Evolutionary conservation across 768 basidiomycete species (phyloP).

Genomic region (Kwoniella europaea): DNA sequence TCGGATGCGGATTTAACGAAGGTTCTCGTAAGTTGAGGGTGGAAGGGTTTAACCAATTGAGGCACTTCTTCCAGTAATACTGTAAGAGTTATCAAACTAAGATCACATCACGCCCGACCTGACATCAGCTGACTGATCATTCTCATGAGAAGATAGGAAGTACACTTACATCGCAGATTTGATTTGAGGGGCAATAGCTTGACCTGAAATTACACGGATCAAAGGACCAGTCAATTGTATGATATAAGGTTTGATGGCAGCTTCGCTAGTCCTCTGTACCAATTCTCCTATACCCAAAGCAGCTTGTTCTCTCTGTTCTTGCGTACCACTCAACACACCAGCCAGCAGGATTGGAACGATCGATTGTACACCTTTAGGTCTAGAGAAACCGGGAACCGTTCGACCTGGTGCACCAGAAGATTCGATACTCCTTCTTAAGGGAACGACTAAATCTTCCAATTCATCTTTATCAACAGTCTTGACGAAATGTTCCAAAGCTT

Average conservation of each 20-base stretch:
- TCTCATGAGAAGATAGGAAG: not conserved
- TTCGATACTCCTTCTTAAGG: conserved; percentile 86
- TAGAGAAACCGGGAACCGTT: conserved; percentile 81
- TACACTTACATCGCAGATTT: conserved; percentile 75
- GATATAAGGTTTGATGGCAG: conserved; percentile 90
- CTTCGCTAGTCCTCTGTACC: conserved; percentile 81
- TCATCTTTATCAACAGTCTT: conserved; percentile 92
- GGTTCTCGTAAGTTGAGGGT: conserved; percentile 94
- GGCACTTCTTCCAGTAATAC: conserved; percentile 86
- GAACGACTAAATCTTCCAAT: conserved; percentile 84
- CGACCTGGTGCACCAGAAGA: conserved; percentile 76
- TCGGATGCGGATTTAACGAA: conserved; percentile 93
- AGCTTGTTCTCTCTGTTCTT: conserved; percentile 86
- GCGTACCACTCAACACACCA: conserved; percentile 90
- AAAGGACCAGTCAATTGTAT: conserved; percentile 94
- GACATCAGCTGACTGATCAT: not conserved
- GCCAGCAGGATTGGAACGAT: conserved; percentile 86
- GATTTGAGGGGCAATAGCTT: conserved; percentile 83
- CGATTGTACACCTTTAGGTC: conserved; percentile 76
- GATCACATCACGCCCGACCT: not conserved
- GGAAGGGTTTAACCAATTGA: conserved; percentile 92
- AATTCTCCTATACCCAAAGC: conserved; percentile 96
- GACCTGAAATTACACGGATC: conserved; percentile 83
- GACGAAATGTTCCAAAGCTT: conserved; percentile 81
- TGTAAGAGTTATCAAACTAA: conserved; percentile 72